phyloP scores from a whole-genome alignment of 768 basidiomycete genomes.

The Suillus tomentosus region DNA sequence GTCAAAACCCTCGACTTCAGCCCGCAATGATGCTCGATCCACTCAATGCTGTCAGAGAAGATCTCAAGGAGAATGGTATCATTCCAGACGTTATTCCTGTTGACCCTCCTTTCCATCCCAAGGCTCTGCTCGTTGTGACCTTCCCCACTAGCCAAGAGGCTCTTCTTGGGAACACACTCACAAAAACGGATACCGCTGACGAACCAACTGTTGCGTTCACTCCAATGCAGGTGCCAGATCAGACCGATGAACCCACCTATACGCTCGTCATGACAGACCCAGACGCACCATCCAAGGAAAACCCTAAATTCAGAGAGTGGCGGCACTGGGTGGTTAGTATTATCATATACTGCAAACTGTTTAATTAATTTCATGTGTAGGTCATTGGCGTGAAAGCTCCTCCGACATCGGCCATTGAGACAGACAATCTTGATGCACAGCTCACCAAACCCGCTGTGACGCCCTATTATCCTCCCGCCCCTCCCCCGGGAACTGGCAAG shows the following conservation, averaged over 20 bases:
- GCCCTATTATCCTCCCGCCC: slow-evolving; percentile 58
- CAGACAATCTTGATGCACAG: slow-evolving; percentile 37
- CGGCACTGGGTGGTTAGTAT: slow-evolving; percentile 56
- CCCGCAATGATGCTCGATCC: slow-evolving; percentile 24
- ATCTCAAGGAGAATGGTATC: slow-evolving; percentile 24
- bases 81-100: slow-evolving; percentile 34
- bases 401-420: slow-evolving; percentile 30
- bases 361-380: slow-evolving; percentile 19
- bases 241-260: slow-evolving; percentile 39
- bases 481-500: slow-evolving; percentile 51
- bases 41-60: slow-evolving; percentile 22
- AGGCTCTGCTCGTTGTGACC: slow-evolving; percentile 29
- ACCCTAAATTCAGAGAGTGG: slow-evolving; percentile 53
- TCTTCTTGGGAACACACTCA: slow-evolving; percentile 40
- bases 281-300: slow-evolving; percentile 53
- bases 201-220: slow-evolving; percentile 53
- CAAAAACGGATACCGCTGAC: slow-evolving; percentile 41
- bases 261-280: slow-evolving; percentile 62
- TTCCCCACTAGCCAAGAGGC: slow-evolving; percentile 36
- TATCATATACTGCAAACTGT: neutral
- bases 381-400: slow-evolving; percentile 43
- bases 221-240: slow-evolving; percentile 40
- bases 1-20: neutral
- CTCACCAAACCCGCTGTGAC: slow-evolving; percentile 51
- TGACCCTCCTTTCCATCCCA: slow-evolving; percentile 26